Conservation (phyloP, 192 early-diverging fungal species). For the Backusella mclennaniae region DNA sequence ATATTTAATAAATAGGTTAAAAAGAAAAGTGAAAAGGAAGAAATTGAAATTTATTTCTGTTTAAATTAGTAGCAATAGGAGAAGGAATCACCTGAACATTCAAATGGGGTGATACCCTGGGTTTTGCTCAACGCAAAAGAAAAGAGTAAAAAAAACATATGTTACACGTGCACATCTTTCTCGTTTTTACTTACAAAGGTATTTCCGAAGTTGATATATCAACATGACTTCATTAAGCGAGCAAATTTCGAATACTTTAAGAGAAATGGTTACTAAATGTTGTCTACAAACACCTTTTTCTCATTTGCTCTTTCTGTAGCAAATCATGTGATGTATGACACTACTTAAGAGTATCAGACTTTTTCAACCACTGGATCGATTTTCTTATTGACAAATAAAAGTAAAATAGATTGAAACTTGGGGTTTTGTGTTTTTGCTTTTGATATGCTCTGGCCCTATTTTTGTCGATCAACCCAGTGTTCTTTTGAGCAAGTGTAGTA, state of each 20-base stretch:
- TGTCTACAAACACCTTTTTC: not conserved
- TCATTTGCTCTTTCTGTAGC: not conserved
- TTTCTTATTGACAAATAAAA: not conserved
- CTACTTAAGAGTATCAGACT: not conserved
- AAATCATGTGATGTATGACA: not conserved
- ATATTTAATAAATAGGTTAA: not conserved
- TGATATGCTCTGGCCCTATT: too few species aligned
- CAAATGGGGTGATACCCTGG: not conserved
- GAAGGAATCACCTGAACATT: not conserved
- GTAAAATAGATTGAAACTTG: not conserved
- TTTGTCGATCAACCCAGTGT: not conserved
- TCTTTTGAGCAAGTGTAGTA: not conserved
- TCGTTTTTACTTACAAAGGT: conserved; percentile 3
- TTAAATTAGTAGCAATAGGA: not conserved
- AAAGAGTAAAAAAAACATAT: not conserved
- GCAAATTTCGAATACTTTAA: not conserved
- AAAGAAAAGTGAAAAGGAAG: not conserved
- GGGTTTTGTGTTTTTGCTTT: not conserved
- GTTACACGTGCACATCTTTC: not conserved
- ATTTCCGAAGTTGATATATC: not conserved
- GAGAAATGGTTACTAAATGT: not conserved
- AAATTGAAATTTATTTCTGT: not conserved
- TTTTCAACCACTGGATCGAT: not conserved
- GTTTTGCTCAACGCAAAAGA: not conserved
- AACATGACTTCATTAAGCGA: not conserved